A percentile compares a stretch with the other conserved stretches of the same genome.
phyloP scores from a whole-genome alignment of 2,329 filamentous ascomycete genomes.

The Aspergillus nomiae region DNA sequence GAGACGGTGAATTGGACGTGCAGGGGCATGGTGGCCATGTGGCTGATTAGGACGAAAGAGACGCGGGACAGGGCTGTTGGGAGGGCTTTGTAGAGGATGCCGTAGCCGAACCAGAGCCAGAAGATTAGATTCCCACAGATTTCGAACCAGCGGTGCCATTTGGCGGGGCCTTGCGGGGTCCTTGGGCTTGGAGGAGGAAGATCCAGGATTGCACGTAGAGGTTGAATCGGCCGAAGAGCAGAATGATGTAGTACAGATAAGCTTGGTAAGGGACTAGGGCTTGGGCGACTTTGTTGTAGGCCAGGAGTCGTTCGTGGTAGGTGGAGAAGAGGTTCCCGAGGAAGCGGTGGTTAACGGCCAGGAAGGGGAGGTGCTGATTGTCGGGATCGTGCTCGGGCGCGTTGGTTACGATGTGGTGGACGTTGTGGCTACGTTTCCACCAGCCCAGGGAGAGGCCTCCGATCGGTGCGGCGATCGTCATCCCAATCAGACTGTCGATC shows the following conservation, averaged over 20 bases:
- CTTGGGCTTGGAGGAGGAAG: constrained; percentile 68
- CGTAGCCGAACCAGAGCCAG: constrained; percentile 83
- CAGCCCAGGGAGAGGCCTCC: constrained; percentile 87
- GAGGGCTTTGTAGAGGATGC: constrained; percentile 69
- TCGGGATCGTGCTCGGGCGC: constrained; percentile 93
- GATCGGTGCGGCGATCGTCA: constrained; percentile 82
- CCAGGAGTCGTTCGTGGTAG: constrained; percentile 78
- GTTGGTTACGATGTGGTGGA: constrained; percentile 95
- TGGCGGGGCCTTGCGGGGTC: constrained; percentile 70
- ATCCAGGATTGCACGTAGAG: constrained; percentile 81
- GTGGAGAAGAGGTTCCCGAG: constrained; percentile 70
- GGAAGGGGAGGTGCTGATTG: constrained; percentile 84
- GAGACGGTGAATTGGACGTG: constrained; percentile 90
- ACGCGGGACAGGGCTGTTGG: constrained; percentile 67
- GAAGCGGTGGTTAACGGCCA: constrained; percentile 84
- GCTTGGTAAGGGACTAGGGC: constrained; percentile 70
- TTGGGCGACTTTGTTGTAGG: constrained; percentile 72
- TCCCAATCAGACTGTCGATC: constrained; percentile 78
- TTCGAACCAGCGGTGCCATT: constrained; percentile 80
- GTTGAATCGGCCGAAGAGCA: constrained; percentile 82
- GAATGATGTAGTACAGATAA: constrained; percentile 78
- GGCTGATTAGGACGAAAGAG: constrained; percentile 73
- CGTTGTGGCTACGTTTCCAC: constrained; percentile 96
- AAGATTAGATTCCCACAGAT: constrained; percentile 73
- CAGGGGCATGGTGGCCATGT: constrained; percentile 75